phyloP scores from a whole-genome alignment of 2,329 filamentous ascomycete genomes.

The Paecilomyces niveus region DNA sequence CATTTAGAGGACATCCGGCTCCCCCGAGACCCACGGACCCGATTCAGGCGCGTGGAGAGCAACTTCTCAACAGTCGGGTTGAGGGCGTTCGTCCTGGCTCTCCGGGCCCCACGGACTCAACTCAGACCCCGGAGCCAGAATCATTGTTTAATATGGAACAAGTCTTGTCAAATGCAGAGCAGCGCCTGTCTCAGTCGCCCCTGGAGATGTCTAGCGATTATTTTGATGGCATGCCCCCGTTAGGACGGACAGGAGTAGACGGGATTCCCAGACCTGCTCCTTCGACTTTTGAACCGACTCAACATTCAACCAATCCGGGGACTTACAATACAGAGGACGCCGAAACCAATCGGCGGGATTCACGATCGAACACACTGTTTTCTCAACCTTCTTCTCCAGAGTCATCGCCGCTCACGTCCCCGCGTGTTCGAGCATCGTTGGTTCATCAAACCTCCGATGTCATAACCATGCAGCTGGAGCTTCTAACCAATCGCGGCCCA shows the following conservation, averaged over 20 bases:
- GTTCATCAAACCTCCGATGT: slow-evolving; percentile 37
- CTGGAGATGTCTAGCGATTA: slow-evolving; percentile 27
- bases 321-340: slow-evolving; percentile 6
- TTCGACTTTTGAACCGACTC: slow-evolving; percentile 7
- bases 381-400: slow-evolving; percentile 33
- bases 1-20: slow-evolving; percentile 7
- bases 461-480: slow-evolving; percentile 38
- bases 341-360: slow-evolving; percentile 17
- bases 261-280: slow-evolving; percentile 10
- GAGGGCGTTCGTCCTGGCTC: slow-evolving; percentile 7
- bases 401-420: slow-evolving; percentile 35
- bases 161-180: slow-evolving; percentile 25
- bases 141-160: slow-evolving; percentile 12
- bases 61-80: slow-evolving; percentile 9
- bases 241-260: slow-evolving; percentile 13
- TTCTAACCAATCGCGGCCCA: slow-evolving; percentile 26
- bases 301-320: slow-evolving; percentile 6
- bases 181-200: slow-evolving; percentile 33
- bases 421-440: slow-evolving; percentile 35
- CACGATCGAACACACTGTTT: slow-evolving; percentile 33
- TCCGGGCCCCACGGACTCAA: slow-evolving; percentile 7
- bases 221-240: slow-evolving; percentile 19
- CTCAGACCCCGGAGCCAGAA: slow-evolving; percentile 10
- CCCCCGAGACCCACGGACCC: slow-evolving; percentile 9
- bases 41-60: slow-evolving; percentile 9